Percentiles rank a stretch among this genome's conserved stretches.
phyloP scores from a whole-genome alignment of 2,329 filamentous ascomycete genomes.

The Ophiostoma montium region DNA sequence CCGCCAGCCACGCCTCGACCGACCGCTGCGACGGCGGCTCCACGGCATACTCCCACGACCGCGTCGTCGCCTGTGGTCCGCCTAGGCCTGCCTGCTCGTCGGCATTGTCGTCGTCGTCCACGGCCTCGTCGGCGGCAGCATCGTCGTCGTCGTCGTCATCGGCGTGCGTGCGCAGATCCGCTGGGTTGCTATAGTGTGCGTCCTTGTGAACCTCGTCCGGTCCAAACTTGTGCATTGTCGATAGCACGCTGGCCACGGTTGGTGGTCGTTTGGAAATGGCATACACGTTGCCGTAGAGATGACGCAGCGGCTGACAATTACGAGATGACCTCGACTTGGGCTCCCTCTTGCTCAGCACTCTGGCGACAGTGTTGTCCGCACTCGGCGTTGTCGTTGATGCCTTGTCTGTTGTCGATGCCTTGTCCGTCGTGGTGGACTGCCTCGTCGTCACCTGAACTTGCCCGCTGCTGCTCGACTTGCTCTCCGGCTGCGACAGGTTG shows the following conservation, averaged over 20 bases:
- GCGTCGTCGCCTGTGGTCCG: not conserved
- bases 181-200: slow-evolving; percentile 71
- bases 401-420: too few relatives aligned
- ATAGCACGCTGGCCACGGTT: not conserved
- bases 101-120: not conserved
- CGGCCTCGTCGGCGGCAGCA: not conserved
- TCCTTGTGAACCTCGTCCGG: slow-evolving; percentile 69
- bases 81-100: not conserved
- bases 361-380: not conserved
- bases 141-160: not conserved
- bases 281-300: not conserved
- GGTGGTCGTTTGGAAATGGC: slow-evolving; percentile 2
- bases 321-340: too few relatives aligned
- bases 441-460: too few relatives aligned
- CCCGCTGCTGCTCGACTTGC: not conserved
- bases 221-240: slow-evolving; percentile 4
- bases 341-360: not conserved
- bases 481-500: not conserved
- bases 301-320: not conserved
- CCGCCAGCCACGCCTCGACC: slow-evolving; percentile 52
- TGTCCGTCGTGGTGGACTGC: too few relatives aligned
- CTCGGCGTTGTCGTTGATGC: not conserved
- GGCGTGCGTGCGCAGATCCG: slow-evolving; percentile 50
- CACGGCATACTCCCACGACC: slow-evolving; percentile 57
- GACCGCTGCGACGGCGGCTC: slow-evolving; percentile 57